These are phyloP conservation scores for Backusella australiensis DNA, from an alignment of 192 early-diverging fungal species.

Conservation along the genomic window DNA sequence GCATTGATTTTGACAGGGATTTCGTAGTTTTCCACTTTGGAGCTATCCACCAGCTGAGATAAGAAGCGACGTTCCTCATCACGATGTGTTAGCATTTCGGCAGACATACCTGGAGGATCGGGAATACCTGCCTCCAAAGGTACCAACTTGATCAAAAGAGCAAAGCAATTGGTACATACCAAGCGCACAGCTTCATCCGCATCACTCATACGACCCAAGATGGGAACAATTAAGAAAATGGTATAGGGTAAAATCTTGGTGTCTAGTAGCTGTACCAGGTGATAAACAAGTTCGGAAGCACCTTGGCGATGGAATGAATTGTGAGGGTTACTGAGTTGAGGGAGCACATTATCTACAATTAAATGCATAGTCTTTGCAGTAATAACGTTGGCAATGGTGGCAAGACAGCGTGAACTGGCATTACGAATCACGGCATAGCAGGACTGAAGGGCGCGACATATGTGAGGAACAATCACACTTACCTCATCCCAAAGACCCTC, in stretches of 20 bases:
- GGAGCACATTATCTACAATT: slow-evolving; percentile 76
- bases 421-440: slow-evolving; percentile 73
- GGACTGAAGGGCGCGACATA: slow-evolving; percentile 63
- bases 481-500: slow-evolving; percentile 35
- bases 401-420: slow-evolving; percentile 76
- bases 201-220: slow-evolving; percentile 97
- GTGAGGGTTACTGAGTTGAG: slow-evolving; percentile 71
- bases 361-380: slow-evolving; percentile 74
- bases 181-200: slow-evolving; percentile 86
- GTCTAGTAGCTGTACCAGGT: slow-evolving; percentile 76
- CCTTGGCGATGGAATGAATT: slow-evolving; percentile 79
- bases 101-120: slow-evolving; percentile 85
- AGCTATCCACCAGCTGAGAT: slow-evolving; percentile 88
- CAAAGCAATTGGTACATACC: slow-evolving; percentile 92
- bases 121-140: slow-evolving; percentile 95
- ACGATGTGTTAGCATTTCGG: slow-evolving; percentile 74
- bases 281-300: slow-evolving; percentile 77
- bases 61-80: slow-evolving; percentile 92
- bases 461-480: slow-evolving; percentile 58
- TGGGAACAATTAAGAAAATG: slow-evolving; percentile 95
- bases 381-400: slow-evolving; percentile 65
- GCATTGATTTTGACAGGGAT: slow-evolving; percentile 93
- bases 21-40: slow-evolving; percentile 81
- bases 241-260: slow-evolving; percentile 90
- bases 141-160: slow-evolving; percentile 90